These are phyloP conservation scores for Sequoia sempervirens DNA, from an alignment of 75 land plant genomes.

Conservation along the genomic window DNA sequence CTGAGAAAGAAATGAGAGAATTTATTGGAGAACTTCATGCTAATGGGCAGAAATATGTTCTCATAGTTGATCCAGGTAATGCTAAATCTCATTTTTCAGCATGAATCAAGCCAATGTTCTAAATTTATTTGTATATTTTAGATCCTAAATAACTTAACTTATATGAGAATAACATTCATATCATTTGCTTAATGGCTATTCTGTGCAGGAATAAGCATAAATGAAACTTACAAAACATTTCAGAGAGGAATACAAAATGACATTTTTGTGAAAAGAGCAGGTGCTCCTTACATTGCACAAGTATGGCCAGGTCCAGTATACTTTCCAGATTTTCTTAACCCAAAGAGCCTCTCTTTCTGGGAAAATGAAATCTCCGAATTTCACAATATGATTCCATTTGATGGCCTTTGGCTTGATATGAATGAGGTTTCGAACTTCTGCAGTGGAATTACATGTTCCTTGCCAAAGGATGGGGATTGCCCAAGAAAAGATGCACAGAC, in stretches of 20 bases:
- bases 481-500: slow-evolving; percentile 16
- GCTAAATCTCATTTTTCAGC: not conserved
- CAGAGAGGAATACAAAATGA: slow-evolving; percentile 55
- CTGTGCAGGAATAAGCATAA: slow-evolving; percentile 51
- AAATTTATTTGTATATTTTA: not conserved
- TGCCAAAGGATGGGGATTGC: slow-evolving; percentile 22
- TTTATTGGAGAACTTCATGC: slow-evolving; percentile 58
- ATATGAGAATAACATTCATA: not conserved
- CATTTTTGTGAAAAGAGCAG: slow-evolving; percentile 59
- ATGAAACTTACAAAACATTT: slow-evolving; percentile 49
- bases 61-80: slow-evolving; percentile 43
- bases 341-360: slow-evolving; percentile 52
- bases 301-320: slow-evolving; percentile 94
- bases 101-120: not conserved
- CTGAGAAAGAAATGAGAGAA: slow-evolving; percentile 35
- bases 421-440: slow-evolving; percentile 55
- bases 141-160: not conserved
- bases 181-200: not conserved
- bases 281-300: slow-evolving; percentile 56
- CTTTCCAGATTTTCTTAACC: slow-evolving; percentile 86
- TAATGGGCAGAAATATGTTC: slow-evolving; percentile 46
- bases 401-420: slow-evolving; percentile 93
- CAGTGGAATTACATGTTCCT: slow-evolving; percentile 27
- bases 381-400: slow-evolving; percentile 58
- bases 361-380: slow-evolving; percentile 49